phyloP scores from a whole-genome alignment of 768 basidiomycete species.

The Leccinum olivaceopallidum region DNA sequence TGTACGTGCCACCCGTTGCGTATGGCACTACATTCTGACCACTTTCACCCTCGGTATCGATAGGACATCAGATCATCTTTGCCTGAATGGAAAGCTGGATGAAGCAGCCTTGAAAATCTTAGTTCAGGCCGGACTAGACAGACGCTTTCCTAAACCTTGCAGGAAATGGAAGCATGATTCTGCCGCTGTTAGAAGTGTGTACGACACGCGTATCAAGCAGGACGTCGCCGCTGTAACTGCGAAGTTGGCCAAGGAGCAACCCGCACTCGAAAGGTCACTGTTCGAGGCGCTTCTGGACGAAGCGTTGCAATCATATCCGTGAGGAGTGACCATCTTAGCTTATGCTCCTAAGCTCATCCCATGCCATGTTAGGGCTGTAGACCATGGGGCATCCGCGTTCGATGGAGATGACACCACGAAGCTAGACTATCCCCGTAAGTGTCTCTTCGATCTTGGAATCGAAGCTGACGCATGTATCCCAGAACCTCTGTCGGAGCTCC shows the following conservation, averaged over 20 bases:
- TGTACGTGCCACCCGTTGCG: conserved; percentile 21
- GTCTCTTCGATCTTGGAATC: background rate
- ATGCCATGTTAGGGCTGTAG: conserved; percentile 12
- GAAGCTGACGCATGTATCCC: background rate
- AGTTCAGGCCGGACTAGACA: conserved; percentile 28
- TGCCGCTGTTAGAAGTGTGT: background rate
- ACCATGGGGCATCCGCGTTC: conserved; percentile 15
- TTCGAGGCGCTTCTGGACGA: conserved; percentile 28
- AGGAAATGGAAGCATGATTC: conserved; percentile 24
- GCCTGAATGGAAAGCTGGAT: conserved; percentile 23
- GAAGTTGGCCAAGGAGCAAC: conserved; percentile 8
- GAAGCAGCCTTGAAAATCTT: conserved; percentile 31
- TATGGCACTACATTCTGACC: background rate
- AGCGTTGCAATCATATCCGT: conserved; percentile 27
- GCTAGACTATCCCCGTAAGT: conserved; percentile 6
- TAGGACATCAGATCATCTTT: conserved; percentile 27
- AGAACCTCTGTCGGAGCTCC: conserved; percentile 13
- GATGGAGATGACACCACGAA: background rate
- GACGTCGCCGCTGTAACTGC: background rate
- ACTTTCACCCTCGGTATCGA: background rate
- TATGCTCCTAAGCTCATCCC: background rate
- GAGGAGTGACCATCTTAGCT: conserved; percentile 16
- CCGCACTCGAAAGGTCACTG: conserved; percentile 17
- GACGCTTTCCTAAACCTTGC: conserved; percentile 26
- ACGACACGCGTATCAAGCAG: accelerated